A percentile compares a stretch with the other conserved stretches of the same genome.
Evolutionary conservation across 2,329 filamentous ascomycete species (phyloP).

Genomic region (Sporothrix curviconia): DNA sequence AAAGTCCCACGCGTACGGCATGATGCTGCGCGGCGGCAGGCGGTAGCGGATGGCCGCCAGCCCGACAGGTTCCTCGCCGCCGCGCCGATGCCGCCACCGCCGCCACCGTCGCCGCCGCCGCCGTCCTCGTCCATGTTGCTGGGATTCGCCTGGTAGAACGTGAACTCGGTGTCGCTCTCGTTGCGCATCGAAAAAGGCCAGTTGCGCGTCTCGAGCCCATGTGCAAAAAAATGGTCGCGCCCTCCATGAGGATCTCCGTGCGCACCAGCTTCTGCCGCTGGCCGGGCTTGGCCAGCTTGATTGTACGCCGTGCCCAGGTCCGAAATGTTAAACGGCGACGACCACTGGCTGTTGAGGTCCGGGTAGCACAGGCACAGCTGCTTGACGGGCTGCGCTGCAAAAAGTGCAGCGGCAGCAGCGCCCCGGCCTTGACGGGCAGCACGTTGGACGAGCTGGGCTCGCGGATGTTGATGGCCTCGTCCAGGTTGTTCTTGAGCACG

Average conservation of each 20-base stretch:
- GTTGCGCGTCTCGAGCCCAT: slow-evolving; percentile 85
- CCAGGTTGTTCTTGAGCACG: slow-evolving; percentile 86
- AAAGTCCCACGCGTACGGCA: slow-evolving; percentile 99
- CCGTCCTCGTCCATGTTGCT: slow-evolving; percentile 91
- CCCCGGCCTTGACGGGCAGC: slow-evolving; percentile 68
- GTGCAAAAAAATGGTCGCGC: slow-evolving; percentile 87
- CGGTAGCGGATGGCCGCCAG: slow-evolving; percentile 93
- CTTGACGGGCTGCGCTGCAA: slow-evolving; percentile 75
- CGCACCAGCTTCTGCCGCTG: slow-evolving; percentile 84
- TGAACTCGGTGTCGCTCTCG: slow-evolving; percentile 92
- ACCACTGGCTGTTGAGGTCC: slow-evolving; percentile 94
- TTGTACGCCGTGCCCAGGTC: slow-evolving; percentile 85
- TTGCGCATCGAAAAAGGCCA: slow-evolving; percentile 99
- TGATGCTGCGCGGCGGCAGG: slow-evolving; percentile 87
- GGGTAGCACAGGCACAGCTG: slow-evolving; percentile 90
- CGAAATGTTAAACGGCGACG: slow-evolving; percentile 93
- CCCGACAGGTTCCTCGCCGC: slow-evolving; percentile 76
- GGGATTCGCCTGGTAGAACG: slow-evolving; percentile 92
- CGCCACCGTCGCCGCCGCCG: too few species aligned
- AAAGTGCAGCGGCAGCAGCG: slow-evolving; percentile 81
- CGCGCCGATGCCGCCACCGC: too few species aligned
- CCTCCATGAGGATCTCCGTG: slow-evolving; percentile 84
- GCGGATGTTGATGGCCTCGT: slow-evolving; percentile 80
- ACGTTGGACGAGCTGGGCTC: slow-evolving; percentile 88
- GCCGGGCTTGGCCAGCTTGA: slow-evolving; percentile 87